These are phyloP conservation scores for Xerophyta viscosa DNA, from an alignment of 106 monocot species.

Conservation along the genomic window DNA sequence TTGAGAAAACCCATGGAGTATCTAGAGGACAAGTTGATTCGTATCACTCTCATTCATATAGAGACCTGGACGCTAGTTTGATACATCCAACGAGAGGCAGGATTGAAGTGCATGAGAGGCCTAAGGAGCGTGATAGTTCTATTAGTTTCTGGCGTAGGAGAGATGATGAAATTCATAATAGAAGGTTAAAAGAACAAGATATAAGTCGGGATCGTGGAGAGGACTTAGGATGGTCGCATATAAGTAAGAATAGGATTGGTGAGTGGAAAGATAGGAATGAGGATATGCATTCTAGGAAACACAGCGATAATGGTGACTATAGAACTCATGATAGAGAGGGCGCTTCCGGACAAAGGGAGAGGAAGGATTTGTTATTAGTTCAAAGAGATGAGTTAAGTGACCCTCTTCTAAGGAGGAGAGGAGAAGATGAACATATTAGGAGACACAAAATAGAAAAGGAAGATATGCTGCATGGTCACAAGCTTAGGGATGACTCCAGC, in stretches of 20 bases:
- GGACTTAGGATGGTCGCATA: slow-evolving; percentile 39
- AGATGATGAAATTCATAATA: slow-evolving; percentile 40
- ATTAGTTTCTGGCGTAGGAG: slow-evolving; percentile 36
- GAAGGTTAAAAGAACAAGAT: slow-evolving; percentile 63
- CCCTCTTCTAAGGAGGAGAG: slow-evolving; percentile 46
- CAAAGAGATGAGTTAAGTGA: slow-evolving; percentile 41
- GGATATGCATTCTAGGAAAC: slow-evolving; percentile 37
- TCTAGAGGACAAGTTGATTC: slow-evolving; percentile 36
- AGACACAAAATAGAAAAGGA: slow-evolving; percentile 53
- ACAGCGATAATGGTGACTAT: slow-evolving; percentile 59
- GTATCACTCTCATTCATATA: slow-evolving; percentile 28
- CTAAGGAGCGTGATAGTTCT: slow-evolving; percentile 30
- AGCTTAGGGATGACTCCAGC: slow-evolving; percentile 35
- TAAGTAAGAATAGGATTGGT: slow-evolving; percentile 31
- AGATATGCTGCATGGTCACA: slow-evolving; percentile 34
- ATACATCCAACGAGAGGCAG: slow-evolving; percentile 30
- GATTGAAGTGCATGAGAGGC: slow-evolving; percentile 45
- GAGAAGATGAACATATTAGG: slow-evolving; percentile 52
- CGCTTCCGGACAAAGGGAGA: slow-evolving; percentile 34
- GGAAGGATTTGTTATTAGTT: slow-evolving; percentile 33
- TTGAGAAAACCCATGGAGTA: slow-evolving; percentile 16
- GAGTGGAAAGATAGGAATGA: slow-evolving; percentile 50
- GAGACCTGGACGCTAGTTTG: slow-evolving; percentile 28
- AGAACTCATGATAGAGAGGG: slow-evolving; percentile 38
- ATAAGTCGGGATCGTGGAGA: slow-evolving; percentile 25